Conservation (phyloP, 2,329 filamentous ascomycete species). For the Diaporthe velutina region DNA sequence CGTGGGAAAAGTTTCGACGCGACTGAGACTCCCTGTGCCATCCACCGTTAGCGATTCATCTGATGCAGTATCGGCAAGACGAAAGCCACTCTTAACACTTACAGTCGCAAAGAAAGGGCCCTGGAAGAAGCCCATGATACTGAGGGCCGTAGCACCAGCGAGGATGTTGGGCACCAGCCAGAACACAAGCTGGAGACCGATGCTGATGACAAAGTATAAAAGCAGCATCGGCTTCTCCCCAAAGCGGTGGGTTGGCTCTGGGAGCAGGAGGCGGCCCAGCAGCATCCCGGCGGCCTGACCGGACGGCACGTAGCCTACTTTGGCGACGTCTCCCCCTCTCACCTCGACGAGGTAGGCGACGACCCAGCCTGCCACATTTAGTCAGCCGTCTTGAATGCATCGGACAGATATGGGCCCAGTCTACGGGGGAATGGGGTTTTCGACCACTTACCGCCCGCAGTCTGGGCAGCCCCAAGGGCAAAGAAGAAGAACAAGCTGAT, state of each 20-base stretch:
- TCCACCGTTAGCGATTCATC: neutral
- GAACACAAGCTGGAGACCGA: constrained; percentile 69
- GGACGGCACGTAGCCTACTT: constrained; percentile 73
- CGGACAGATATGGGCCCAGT: no score
- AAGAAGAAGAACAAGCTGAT: constrained; percentile 75
- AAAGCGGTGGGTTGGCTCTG: constrained; percentile 70
- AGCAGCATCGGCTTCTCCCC: constrained; percentile 71
- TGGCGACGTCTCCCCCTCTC: constrained; percentile 66
- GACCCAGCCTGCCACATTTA: constrained; percentile 62
- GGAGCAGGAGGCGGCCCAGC: constrained; percentile 67
- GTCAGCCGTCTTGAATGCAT: neutral
- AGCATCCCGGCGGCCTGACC: constrained; percentile 71
- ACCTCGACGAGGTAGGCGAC: constrained; percentile 74
- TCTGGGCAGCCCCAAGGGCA: constrained; percentile 68
- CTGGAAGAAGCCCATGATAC: constrained; percentile 65
- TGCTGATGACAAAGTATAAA: constrained; percentile 63
- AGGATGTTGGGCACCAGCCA: constrained; percentile 59
- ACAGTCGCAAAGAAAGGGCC: constrained; percentile 67
- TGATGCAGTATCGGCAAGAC: neutral
- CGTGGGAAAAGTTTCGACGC: constrained; percentile 62
- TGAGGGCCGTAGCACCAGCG: constrained; percentile 61
- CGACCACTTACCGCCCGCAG: constrained; percentile 59
- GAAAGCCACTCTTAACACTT: constrained; percentile 37
- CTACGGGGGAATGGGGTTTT: no score
- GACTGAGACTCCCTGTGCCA: constrained; percentile 62